phyloP scores from a whole-genome alignment of 2,329 filamentous ascomycete species.

The Pseudonectria buxi region DNA sequence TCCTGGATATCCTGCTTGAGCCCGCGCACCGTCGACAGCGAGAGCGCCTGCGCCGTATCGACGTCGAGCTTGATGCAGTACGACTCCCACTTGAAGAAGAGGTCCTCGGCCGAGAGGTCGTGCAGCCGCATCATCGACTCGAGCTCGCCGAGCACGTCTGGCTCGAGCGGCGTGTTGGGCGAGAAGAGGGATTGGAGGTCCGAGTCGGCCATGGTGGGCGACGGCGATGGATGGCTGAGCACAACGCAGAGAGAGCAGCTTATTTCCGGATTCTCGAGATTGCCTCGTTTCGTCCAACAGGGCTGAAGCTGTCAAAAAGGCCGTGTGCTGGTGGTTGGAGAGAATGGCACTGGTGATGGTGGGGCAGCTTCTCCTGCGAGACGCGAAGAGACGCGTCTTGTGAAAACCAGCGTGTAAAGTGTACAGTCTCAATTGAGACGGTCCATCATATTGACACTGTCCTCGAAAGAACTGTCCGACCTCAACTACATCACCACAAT shows the following conservation, averaged over 20 bases:
- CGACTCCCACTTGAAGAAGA: conserved; percentile 98
- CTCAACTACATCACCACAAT: too few relatives aligned
- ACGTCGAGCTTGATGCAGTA: conserved; percentile 92
- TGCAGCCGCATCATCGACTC: conserved; percentile 82
- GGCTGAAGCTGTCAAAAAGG: too few relatives aligned
- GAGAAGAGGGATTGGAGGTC: conserved; percentile 31
- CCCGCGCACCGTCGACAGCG: conserved; percentile 63
- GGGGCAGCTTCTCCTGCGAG: too few relatives aligned
- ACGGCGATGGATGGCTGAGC: neutral
- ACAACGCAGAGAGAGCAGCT: neutral
- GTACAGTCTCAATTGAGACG: too few relatives aligned
- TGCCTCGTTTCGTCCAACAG: neutral
- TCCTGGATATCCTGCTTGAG: conserved; percentile 88
- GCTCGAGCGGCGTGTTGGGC: conserved; percentile 48
- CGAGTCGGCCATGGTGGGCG: conserved; percentile 29
- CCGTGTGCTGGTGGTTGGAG: too few relatives aligned
- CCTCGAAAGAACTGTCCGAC: too few relatives aligned
- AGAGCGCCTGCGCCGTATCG: conserved; percentile 58
- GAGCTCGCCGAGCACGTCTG: conserved; percentile 75
- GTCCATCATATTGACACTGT: too few relatives aligned
- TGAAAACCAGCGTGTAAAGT: too few relatives aligned
- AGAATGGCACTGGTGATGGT: too few relatives aligned
- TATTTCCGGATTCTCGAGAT: neutral
- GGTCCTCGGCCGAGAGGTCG: conserved; percentile 71
- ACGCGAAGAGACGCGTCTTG: too few relatives aligned